phyloP scores from a whole-genome alignment of 768 basidiomycete species.

The Pleurotus sapidus region DNA sequence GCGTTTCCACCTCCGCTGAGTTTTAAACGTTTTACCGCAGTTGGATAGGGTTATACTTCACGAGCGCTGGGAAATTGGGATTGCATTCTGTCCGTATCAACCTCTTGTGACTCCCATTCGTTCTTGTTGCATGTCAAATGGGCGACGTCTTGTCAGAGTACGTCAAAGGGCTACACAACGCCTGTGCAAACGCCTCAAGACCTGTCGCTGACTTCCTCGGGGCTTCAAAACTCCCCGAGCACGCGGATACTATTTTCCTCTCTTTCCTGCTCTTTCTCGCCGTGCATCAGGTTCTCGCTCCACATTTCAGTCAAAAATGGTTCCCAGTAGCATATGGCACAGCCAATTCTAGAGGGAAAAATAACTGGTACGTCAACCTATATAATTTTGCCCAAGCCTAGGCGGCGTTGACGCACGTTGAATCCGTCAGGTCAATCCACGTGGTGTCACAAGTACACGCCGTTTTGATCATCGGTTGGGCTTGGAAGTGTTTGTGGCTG shows the following conservation, averaged over 20 bases:
- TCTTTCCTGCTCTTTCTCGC: conserved; percentile 56
- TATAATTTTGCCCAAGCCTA: background rate
- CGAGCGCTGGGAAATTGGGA: background rate
- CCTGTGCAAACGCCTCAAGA: background rate
- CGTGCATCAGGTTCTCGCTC: conserved; percentile 58
- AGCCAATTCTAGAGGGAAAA: conserved; percentile 42
- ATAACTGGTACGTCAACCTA: conserved; percentile 52
- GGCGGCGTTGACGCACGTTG: conserved; percentile 11
- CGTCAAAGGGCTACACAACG: background rate
- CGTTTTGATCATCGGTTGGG: conserved; percentile 61
- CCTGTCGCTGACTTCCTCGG: conserved; percentile 27
- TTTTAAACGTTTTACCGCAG: background rate
- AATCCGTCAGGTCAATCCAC: conserved; percentile 55
- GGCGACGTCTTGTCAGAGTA: background rate
- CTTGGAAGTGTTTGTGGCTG: conserved; percentile 49
- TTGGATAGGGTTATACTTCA: background rate
- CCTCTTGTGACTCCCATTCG: background rate
- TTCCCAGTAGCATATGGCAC: conserved; percentile 50
- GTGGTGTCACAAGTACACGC: conserved; percentile 75
- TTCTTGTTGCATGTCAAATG: background rate
- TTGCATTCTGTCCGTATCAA: background rate
- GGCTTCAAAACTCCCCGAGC: conserved; percentile 51
- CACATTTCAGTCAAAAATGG: conserved; percentile 42
- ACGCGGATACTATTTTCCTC: conserved; percentile 51
- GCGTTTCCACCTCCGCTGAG: background rate